Conservation (phyloP, 768 basidiomycete genomes). For the Panaeolus cyanescens region DNA sequence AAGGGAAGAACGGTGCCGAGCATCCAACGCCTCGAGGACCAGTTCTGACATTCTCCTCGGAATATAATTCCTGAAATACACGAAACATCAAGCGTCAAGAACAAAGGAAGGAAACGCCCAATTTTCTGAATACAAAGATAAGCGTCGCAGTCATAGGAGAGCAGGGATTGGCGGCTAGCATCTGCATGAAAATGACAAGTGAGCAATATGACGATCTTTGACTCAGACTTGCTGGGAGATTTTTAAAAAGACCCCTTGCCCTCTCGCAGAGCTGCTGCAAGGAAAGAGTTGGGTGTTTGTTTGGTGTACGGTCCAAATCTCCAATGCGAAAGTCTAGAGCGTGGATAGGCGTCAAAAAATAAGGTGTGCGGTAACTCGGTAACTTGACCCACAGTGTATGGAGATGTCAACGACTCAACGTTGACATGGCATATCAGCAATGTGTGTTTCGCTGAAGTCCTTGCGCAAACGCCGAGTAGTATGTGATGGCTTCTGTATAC, state of each 20-base stretch:
- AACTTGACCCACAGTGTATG: too few species aligned
- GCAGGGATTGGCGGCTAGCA: background rate
- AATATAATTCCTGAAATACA: background rate
- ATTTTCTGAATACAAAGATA: background rate
- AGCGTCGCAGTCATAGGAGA: background rate
- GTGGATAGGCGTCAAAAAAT: background rate
- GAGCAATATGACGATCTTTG: background rate
- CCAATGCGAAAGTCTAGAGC: background rate
- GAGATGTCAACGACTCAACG: too few species aligned
- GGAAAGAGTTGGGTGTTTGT: background rate
- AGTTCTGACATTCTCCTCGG: constrained; percentile 1
- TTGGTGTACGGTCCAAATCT: background rate
- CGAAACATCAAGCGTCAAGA: background rate
- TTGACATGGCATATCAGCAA: too few species aligned
- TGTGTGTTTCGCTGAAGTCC: too few species aligned
- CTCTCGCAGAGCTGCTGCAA: background rate
- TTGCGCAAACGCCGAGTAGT: too few species aligned
- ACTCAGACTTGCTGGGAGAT: background rate
- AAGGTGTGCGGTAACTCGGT: background rate
- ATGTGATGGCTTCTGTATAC: too few species aligned
- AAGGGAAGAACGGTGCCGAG: background rate
- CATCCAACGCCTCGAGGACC: background rate
- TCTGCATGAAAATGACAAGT: background rate
- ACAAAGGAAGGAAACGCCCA: background rate
- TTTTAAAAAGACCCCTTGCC: background rate